These are phyloP conservation scores for Cudoniella acicularis DNA, from an alignment of 495 filamentous ascomycete species.

Conservation along the genomic window DNA sequence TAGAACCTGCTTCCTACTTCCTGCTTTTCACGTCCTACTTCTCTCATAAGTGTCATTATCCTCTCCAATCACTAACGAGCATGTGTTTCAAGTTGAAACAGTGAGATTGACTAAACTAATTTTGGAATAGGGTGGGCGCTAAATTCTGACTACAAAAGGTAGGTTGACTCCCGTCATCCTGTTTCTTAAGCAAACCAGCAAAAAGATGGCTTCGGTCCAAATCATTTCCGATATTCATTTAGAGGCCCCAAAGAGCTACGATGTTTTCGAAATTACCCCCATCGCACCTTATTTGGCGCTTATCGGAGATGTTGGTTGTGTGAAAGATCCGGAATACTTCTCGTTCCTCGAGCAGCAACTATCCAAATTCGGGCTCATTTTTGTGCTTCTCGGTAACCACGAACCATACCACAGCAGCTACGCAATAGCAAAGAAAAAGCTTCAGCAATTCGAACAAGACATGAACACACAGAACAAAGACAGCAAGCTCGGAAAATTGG, in stretches of 20 bases:
- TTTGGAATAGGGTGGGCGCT: too few relatives aligned
- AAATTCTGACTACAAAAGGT: too few relatives aligned
- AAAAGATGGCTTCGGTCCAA: background rate
- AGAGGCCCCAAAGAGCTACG: background rate
- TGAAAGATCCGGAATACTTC: conserved; percentile 36
- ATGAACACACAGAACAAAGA: conserved; percentile 8
- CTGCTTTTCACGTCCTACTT: too few relatives aligned
- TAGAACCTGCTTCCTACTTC: too few relatives aligned
- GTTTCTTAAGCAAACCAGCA: background rate
- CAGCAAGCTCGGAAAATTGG: conserved; percentile 35
- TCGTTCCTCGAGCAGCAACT: conserved; percentile 44
- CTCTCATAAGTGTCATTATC: too few relatives aligned
- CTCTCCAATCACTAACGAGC: too few relatives aligned
- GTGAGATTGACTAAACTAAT: too few relatives aligned
- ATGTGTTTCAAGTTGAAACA: too few relatives aligned
- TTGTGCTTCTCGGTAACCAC: conserved; percentile 55
- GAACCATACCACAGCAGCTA: too few relatives aligned
- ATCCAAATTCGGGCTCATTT: conserved; percentile 39
- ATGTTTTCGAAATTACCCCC: conserved; percentile 7
- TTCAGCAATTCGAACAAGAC: conserved; percentile 27
- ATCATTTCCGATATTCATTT: conserved; percentile 11
- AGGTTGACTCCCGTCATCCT: too few relatives aligned
- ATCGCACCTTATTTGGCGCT: conserved; percentile 42
- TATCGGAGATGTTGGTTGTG: conserved; percentile 54
- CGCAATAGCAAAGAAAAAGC: conserved; percentile 39